phyloP scores from a whole-genome alignment of 208 protist genomes.

The Wallacemonas rigidus region DNA sequence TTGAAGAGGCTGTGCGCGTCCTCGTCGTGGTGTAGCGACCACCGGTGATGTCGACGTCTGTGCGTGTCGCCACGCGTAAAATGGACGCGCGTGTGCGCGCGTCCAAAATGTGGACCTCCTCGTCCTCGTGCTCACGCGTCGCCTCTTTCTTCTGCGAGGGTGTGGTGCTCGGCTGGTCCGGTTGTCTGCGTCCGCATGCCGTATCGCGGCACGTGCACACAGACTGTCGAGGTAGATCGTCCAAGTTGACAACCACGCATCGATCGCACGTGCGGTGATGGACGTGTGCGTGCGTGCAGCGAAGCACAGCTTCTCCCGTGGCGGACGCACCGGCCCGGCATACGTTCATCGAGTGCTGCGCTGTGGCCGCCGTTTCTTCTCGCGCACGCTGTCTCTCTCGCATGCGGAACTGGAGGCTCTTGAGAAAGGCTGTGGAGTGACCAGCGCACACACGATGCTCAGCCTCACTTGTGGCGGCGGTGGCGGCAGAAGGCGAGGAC shows the following conservation, averaged over 20 bases:
- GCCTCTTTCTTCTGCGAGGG: neutral
- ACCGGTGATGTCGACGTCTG: conserved; percentile 69
- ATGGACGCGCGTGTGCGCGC: conserved; percentile 26
- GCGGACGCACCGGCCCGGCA: too few species aligned
- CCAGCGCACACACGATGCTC: conserved; percentile 2
- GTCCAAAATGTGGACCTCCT: conserved; percentile 15
- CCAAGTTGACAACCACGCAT: too few species aligned
- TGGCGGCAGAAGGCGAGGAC: too few species aligned
- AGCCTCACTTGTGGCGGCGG: neutral
- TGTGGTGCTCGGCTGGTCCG: neutral
- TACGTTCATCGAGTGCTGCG: neutral
- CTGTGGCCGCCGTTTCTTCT: neutral
- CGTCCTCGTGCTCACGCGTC: neutral
- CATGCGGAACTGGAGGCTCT: conserved; percentile 78
- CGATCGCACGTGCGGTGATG: too few species aligned
- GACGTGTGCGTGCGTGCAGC: too few species aligned
- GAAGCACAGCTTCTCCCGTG: neutral
- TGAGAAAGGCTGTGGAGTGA: conserved; percentile 36
- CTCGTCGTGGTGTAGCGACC: conserved; percentile 23
- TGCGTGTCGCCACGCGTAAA: conserved; percentile 33
- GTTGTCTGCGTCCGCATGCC: too few species aligned
- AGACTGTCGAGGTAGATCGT: too few species aligned
- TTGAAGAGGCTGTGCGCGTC: conserved; percentile 6
- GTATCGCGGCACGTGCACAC: too few species aligned
- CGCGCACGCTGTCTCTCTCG: conserved; percentile 33